These are phyloP conservation scores for Cercospora sesami DNA, from an alignment of 2,329 filamentous ascomycete species.

Conservation along the genomic window DNA sequence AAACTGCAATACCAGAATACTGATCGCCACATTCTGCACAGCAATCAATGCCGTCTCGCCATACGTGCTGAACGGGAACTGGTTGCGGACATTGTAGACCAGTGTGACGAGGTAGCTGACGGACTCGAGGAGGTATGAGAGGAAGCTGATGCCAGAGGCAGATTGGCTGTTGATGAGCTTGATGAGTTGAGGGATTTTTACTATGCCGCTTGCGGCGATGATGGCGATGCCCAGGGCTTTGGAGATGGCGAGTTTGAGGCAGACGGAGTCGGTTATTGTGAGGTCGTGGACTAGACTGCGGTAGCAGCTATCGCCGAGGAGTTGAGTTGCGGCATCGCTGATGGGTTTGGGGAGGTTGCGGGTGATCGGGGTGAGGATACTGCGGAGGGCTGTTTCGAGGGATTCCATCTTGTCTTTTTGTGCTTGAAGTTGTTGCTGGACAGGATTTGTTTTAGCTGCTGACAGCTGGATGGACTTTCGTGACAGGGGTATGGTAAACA, in stretches of 20 bases:
- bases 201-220: slow-evolving; percentile 82
- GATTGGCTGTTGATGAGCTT: slow-evolving; percentile 83
- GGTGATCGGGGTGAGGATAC: slow-evolving; percentile 47
- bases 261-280: slow-evolving; percentile 72
- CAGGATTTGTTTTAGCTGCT: background rate
- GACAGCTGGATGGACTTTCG: slow-evolving; percentile 13
- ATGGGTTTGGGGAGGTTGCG: slow-evolving; percentile 65
- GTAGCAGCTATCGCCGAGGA: slow-evolving; percentile 86
- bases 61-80: slow-evolving; percentile 94
- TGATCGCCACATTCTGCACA: slow-evolving; percentile 88
- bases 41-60: slow-evolving; percentile 93
- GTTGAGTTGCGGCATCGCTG: slow-evolving; percentile 70
- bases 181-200: slow-evolving; percentile 95
- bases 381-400: slow-evolving; percentile 47
- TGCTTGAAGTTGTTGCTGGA: background rate
- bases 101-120: slow-evolving; percentile 82
- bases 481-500: slow-evolving; percentile 6
- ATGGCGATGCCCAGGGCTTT: slow-evolving; percentile 94
- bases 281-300: slow-evolving; percentile 80
- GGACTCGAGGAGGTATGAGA: slow-evolving; percentile 91
- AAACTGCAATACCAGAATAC: slow-evolving; percentile 81
- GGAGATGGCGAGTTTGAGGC: slow-evolving; percentile 84
- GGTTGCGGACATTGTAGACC: slow-evolving; percentile 87
- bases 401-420: slow-evolving; percentile 44
- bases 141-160: slow-evolving; percentile 79